Base-by-base conservation (phyloP, 2,329 filamentous ascomycete genomes). In the Polychaeton citri region DNA sequence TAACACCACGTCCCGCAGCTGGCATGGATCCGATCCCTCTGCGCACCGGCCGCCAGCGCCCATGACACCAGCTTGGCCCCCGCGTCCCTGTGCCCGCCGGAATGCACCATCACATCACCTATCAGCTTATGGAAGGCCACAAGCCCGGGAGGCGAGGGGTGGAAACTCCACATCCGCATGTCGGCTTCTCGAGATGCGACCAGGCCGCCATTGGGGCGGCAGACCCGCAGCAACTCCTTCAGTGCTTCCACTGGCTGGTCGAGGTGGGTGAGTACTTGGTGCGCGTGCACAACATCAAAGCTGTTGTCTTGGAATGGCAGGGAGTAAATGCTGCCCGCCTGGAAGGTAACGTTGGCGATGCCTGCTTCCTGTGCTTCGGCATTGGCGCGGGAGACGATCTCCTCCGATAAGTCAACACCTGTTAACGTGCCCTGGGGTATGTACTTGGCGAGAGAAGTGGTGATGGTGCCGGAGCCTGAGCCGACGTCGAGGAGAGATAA, bases 251-350 rank as follows among this genome's bases (percentile, higher is more conserved):
- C 52, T 0, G 72, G 72, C 40, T 70, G 60, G 16, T 57, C 52
- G 3, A 77, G 54, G 51, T 78, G 74, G 43, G 68, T 63, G 7
- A 78, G 57, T 3, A 77, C 65, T 47, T 76, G 72, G 45, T 74
- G 69, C 17, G 64, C 66, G 45, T 70, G 68, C 5, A 76, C 71
- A n/a, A 78, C 51, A 44, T 79, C 74, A 42, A 77, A 78, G 2
- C 19, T 58, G 50, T 19, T 58, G 37, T 74, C 66, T 2, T 57
- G 42, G 31, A 61, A 66, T 0, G 58, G 54, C 0, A 61, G 46
- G 15, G 48, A 41, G 43, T 58, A 55, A 15, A 56, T 50, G 28
- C 47, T 50, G 6, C 49, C 60, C 9, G 46, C 42, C 39, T 58
- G 50, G 36, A 63, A 64, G 2, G 48, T 52, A 36, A 65, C 52